These are phyloP conservation scores for Diversispora eburnea DNA, from an alignment of 192 early-diverging fungal genomes.

Conservation along the genomic window DNA sequence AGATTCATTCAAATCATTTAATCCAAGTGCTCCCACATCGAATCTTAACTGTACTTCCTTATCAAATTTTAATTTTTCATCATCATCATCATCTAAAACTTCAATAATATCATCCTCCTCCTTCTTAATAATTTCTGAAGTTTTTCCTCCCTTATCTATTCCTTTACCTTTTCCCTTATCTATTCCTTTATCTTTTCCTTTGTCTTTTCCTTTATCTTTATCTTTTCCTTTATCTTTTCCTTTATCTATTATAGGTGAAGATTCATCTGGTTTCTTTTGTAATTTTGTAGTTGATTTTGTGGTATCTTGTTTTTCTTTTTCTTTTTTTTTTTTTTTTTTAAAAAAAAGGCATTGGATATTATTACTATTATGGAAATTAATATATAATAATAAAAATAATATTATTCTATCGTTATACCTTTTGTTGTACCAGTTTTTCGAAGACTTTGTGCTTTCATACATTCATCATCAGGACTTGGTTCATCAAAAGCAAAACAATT, in stretches of 20 bases:
- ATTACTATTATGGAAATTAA: neutral
- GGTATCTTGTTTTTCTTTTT: no score
- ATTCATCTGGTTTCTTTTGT: no score
- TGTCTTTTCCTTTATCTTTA: no score
- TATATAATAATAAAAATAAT: neutral
- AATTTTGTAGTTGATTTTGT: no score
- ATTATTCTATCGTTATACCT: neutral
- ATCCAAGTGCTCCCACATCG: conserved; percentile 33
- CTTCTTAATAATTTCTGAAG: neutral
- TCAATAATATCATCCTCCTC: conserved; percentile 36
- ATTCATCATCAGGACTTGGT: conserved; percentile 83
- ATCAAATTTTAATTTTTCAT: conserved; percentile 39
- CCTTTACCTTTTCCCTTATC: neutral
- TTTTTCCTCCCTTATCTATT: neutral
- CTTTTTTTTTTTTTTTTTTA: no score
- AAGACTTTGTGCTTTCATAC: conserved; percentile 51
- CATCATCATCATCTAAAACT: conserved; percentile 31
- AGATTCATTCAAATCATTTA: neutral
- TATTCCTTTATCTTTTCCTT: neutral
- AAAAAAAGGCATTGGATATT: neutral
- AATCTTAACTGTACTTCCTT: conserved; percentile 36
- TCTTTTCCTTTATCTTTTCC: no score
- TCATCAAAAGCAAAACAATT: conserved; percentile 61
- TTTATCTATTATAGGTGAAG: no score
- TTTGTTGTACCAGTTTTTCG: conserved; percentile 18